phyloP scores from a whole-genome alignment of 2,329 filamentous ascomycete genomes.

The Pseudogymnoascus sp. region DNA sequence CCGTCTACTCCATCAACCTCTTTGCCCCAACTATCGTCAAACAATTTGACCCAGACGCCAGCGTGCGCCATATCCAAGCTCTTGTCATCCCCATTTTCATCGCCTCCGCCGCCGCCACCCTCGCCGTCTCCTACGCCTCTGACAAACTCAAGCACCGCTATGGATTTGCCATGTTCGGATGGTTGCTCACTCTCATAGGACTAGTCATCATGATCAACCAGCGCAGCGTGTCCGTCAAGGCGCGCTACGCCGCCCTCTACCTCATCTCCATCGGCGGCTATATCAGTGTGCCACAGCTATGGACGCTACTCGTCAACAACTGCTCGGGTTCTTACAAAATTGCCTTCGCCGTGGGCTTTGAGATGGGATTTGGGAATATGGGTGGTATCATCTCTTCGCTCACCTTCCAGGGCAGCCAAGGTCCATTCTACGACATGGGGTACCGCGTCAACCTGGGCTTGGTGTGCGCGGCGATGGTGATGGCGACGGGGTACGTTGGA shows the following conservation, averaged over 20 bases:
- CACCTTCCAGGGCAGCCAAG: slow-evolving; percentile 53
- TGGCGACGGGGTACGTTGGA: slow-evolving; percentile 26
- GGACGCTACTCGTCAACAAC: slow-evolving; percentile 58
- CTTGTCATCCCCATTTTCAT: slow-evolving; percentile 34
- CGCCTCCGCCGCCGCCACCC: slow-evolving; percentile 27
- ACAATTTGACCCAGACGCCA: slow-evolving; percentile 61
- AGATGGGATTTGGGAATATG: slow-evolving; percentile 61
- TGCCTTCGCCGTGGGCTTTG: slow-evolving; percentile 40
- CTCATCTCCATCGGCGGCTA: slow-evolving; percentile 56
- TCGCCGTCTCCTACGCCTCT: slow-evolving; percentile 28
- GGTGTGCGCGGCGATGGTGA: slow-evolving; percentile 16
- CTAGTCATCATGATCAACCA: slow-evolving; percentile 29
- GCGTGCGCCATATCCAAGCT: slow-evolving; percentile 46
- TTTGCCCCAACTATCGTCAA: slow-evolving; percentile 54
- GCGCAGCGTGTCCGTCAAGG: slow-evolving; percentile 16
- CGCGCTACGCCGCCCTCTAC: slow-evolving; percentile 40
- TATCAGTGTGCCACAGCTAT: slow-evolving; percentile 53
- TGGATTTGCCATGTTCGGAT: slow-evolving; percentile 28
- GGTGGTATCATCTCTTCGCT: slow-evolving; percentile 58
- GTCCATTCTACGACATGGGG: slow-evolving; percentile 42
- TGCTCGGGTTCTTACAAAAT: slow-evolving; percentile 52
- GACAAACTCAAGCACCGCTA: slow-evolving; percentile 30
- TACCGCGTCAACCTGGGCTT: slow-evolving; percentile 12
- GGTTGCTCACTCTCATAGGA: slow-evolving; percentile 25
- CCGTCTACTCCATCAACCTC: slow-evolving; percentile 45